These are phyloP conservation scores for Ceratobasidium sp. DNA, from an alignment of 1,284 basidiomycete genomes.

Conservation along the genomic window DNA sequence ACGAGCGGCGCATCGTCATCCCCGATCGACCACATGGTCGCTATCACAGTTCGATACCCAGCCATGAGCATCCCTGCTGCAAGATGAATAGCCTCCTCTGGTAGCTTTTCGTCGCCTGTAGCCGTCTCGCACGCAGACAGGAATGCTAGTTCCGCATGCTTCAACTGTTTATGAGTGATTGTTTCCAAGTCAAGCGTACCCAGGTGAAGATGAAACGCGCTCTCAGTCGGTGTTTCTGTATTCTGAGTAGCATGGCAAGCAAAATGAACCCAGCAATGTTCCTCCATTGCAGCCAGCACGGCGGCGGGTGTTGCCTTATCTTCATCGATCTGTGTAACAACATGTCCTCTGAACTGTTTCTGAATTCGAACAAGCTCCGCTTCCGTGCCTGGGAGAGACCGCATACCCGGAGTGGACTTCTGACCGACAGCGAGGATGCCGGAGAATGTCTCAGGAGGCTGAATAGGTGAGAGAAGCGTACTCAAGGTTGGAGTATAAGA, in stretches of 20 bases:
- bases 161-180: neutral
- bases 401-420: neutral
- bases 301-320: neutral
- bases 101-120: neutral
- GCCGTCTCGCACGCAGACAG: constrained; percentile 34
- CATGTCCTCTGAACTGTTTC: neutral
- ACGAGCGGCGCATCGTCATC: constrained; percentile 31
- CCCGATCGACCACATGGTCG: constrained; percentile 26
- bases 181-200: neutral
- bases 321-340: neutral
- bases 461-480: neutral
- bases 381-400: neutral
- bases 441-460: no score
- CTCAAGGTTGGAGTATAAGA: constrained; percentile 2
- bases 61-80: constrained; percentile 25
- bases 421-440: constrained; percentile 2
- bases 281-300: neutral
- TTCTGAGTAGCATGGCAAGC: constrained; percentile 29
- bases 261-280: constrained; percentile 23
- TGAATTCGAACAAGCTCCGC: neutral
- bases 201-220: constrained; percentile 11
- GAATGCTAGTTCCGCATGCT: neutral
- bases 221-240: neutral
- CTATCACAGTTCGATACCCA: constrained; percentile 1
- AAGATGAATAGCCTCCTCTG: constrained; percentile 16